Evolutionary conservation across 73 alveolate species (phyloP).

Genomic region (Uronychia setigera): DNA sequence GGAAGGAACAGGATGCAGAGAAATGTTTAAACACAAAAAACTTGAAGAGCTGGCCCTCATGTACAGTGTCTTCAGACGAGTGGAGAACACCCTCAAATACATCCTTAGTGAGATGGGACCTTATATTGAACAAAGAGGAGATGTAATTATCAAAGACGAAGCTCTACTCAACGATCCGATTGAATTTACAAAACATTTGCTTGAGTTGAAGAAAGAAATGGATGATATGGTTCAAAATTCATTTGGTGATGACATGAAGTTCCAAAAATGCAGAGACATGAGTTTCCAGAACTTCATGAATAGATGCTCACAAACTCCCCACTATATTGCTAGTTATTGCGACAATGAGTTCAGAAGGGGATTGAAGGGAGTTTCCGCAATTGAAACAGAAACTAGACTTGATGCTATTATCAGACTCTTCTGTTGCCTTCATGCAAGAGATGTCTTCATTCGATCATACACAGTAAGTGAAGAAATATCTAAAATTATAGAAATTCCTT

Average conservation of each 20-base stretch:
- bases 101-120: conserved; percentile 76
- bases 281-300: conserved; percentile 77
- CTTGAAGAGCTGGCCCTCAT: conserved; percentile 76
- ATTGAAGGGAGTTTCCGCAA: conserved; percentile 77
- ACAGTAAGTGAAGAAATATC: conserved; percentile 24
- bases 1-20: conserved; percentile 83
- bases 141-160: conserved; percentile 68
- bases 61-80: conserved; percentile 71
- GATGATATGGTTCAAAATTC: conserved; percentile 76
- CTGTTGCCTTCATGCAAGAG: conserved; percentile 81
- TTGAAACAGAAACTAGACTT: conserved; percentile 69
- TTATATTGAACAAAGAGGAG: conserved; percentile 84
- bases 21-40: conserved; percentile 81
- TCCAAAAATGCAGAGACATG: conserved; percentile 72
- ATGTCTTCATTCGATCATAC: conserved; percentile 75
- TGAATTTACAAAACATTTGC: conserved; percentile 78
- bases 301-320: conserved; percentile 75
- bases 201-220: conserved; percentile 84
- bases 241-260: conserved; percentile 74
- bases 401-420: conserved; percentile 82
- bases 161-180: conserved; percentile 79
- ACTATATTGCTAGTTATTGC: conserved; percentile 81
- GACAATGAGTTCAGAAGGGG: conserved; percentile 85
- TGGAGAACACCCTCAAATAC: conserved; percentile 62
- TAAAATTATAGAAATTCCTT: conserved; percentile 50